phyloP scores from a whole-genome alignment of 768 basidiomycete genomes.

The Cystofilobasidium capitatum region DNA sequence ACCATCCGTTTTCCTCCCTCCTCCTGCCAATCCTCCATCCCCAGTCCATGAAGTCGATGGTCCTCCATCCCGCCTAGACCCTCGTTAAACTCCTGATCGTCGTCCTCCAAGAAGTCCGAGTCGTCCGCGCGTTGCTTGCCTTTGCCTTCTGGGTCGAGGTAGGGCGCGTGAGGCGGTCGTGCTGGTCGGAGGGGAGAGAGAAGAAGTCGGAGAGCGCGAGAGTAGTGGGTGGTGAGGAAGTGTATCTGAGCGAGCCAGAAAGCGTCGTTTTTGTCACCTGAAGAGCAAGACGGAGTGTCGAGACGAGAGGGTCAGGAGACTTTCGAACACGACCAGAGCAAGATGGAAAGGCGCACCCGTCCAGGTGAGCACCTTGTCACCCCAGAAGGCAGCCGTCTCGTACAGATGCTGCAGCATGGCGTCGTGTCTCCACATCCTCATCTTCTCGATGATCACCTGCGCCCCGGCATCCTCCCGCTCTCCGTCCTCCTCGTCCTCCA shows the following conservation, averaged over 20 bases:
- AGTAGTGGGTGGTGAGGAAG: conserved; percentile 91
- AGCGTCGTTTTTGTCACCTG: conserved; percentile 92
- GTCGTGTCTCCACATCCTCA: conserved; percentile 95
- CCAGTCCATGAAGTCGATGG: conserved; percentile 6
- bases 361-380: conserved; percentile 91
- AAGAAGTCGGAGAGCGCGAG: conserved; percentile 81
- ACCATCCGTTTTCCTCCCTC: conserved; percentile 48
- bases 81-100: conserved; percentile 42
- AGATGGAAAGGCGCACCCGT: conserved; percentile 52
- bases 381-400: conserved; percentile 96
- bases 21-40: background rate
- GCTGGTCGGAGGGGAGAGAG: conserved; percentile 69
- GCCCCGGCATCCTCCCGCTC: conserved; percentile 38
- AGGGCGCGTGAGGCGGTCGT: conserved; percentile 27
- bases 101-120: conserved; percentile 38
- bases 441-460: conserved; percentile 54
- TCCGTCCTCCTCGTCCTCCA: conserved; percentile 21
- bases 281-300: too few relatives aligned
- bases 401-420: conserved; percentile 98
- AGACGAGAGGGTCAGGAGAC: background rate
- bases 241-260: conserved; percentile 99
- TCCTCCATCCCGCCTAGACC: conserved; percentile 49
- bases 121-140: conserved; percentile 7
- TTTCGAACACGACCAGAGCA: background rate
- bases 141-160: conserved; percentile 1